Percentiles rank a stretch among this genome's conserved stretches.
Conservation (phyloP, 371 early-diverging fungal genomes). For the Mucor ambiguus region DNA sequence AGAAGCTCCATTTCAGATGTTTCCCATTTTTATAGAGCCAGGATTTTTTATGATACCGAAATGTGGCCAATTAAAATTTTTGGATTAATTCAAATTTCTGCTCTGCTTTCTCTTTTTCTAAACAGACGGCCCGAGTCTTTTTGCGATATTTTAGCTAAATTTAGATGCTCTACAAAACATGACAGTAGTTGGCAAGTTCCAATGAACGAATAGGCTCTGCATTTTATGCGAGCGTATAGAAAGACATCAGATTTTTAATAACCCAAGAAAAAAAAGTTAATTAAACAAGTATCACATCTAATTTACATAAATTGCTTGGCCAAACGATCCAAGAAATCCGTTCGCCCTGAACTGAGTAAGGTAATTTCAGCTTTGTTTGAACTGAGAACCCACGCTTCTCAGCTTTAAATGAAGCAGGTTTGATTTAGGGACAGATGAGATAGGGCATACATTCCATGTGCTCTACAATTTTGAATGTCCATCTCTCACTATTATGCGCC, state of each 20-base stretch:
- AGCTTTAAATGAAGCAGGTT: neutral
- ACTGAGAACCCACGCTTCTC: neutral
- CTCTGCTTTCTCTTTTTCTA: neutral
- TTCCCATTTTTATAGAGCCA: neutral
- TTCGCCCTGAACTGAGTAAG: neutral
- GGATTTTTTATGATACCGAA: neutral
- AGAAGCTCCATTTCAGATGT: neutral
- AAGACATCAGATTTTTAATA: neutral
- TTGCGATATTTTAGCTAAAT: constrained; percentile 1
- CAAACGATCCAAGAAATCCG: neutral
- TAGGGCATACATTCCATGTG: neutral
- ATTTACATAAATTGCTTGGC: constrained; percentile 2
- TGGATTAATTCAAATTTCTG: neutral
- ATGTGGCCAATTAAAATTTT: neutral
- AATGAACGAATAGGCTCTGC: neutral
- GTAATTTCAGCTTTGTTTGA: neutral
- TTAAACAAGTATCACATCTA: neutral
- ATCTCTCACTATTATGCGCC: neutral
- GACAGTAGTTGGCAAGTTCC: neutral
- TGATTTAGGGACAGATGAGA: neutral
- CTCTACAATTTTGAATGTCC: neutral
- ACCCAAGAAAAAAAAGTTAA: neutral
- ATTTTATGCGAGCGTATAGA: neutral
- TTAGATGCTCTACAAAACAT: neutral
- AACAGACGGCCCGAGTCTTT: constrained; percentile 6